Percentiles rank a stretch among this genome's conserved stretches.
Conservation (phyloP, 441 rosid genomes). For the Geranium incanum region DNA sequence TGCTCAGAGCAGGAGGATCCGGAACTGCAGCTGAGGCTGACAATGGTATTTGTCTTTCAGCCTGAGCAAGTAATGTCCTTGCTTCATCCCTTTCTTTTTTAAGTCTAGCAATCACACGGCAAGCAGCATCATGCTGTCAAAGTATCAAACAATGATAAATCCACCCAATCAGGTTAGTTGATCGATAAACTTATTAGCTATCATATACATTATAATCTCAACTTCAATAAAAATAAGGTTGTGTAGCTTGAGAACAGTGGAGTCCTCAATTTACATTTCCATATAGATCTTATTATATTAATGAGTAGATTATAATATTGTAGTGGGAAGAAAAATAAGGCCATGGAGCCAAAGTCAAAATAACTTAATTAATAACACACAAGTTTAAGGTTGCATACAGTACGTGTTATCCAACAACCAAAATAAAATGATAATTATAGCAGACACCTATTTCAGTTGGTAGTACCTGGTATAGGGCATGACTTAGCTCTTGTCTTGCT, state of each 20-base stretch:
- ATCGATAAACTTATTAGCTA: not conserved
- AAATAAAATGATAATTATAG: conserved; percentile 6
- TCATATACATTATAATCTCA: not conserved
- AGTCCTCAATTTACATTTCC: too few species aligned
- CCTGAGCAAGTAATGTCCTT: conserved; percentile 71
- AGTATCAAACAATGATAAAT: not conserved
- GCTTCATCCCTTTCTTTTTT: conserved; percentile 94
- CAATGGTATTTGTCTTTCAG: conserved; percentile 72
- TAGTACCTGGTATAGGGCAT: conserved; percentile 90
- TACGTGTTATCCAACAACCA: not conserved
- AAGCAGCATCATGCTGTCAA: conserved; percentile 96
- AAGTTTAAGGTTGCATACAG: not conserved
- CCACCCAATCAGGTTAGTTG: not conserved
- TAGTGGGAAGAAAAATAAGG: too few species aligned
- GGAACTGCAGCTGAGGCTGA: conserved; percentile 34
- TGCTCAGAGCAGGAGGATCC: conserved; percentile 50
- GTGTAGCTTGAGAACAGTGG: too few species aligned
- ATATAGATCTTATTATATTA: too few species aligned
- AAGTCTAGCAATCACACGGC: conserved; percentile 98
- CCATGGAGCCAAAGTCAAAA: too few species aligned
- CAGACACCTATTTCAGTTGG: not conserved
- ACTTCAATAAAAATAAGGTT: not conserved
- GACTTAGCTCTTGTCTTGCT: conserved; percentile 97
- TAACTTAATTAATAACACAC: too few species aligned
- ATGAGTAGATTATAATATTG: too few species aligned